phyloP scores from a whole-genome alignment of 2,329 filamentous ascomycete genomes.

The Xylaria arbuscula region DNA sequence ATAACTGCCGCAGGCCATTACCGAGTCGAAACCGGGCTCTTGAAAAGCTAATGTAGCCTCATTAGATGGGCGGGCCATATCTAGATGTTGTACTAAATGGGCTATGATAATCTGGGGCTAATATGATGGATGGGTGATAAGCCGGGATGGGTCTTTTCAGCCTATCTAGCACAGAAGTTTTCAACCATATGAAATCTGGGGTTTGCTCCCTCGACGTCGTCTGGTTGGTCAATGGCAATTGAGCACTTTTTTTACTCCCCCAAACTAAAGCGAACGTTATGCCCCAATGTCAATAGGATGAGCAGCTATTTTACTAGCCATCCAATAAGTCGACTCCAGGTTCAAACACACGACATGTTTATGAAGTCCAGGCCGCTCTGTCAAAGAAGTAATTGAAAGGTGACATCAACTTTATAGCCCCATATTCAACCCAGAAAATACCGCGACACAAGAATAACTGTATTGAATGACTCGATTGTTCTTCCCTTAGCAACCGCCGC shows the following conservation, averaged over 20 bases:
- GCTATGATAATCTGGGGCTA: conserved; percentile 21
- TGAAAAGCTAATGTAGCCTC: conserved; percentile 9
- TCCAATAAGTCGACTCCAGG: too few species aligned
- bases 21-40: not conserved
- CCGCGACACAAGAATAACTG: conserved; percentile 17
- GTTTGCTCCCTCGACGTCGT: conserved; percentile 6
- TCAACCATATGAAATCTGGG: conserved; percentile 36
- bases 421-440: conserved; percentile 4
- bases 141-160: conserved; percentile 33
- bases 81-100: conserved; percentile 9
- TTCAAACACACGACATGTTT: conserved; percentile 10
- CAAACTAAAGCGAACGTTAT: conserved; percentile 12
- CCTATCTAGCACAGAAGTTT: conserved; percentile 32
- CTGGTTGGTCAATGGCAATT: conserved; percentile 33
- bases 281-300: conserved; percentile 9
- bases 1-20: conserved; percentile 16
- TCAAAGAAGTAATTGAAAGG: conserved; percentile 15
- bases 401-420: conserved; percentile 17
- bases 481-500: conserved; percentile 38
- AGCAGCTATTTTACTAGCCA: too few species aligned
- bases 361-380: conserved; percentile 30
- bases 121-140: conserved; percentile 27
- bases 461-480: conserved; percentile 30
- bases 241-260: not conserved
- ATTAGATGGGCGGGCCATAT: conserved; percentile 3